These are phyloP conservation scores for Cladorrhinum sp. DNA, from an alignment of 2,329 filamentous ascomycete species.

Conservation along the genomic window DNA sequence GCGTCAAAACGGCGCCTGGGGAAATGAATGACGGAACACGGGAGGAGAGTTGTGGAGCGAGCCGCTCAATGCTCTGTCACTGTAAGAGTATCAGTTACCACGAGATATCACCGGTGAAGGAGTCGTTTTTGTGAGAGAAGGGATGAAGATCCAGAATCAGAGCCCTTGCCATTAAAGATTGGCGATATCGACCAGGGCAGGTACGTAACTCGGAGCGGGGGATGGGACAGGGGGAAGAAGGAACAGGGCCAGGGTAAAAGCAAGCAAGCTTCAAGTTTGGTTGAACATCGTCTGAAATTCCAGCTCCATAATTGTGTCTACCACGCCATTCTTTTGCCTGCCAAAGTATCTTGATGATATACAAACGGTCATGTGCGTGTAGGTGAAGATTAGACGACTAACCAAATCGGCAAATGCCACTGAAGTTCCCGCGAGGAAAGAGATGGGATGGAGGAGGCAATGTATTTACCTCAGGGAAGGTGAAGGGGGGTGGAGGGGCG, in stretches of 20 bases:
- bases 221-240: neutral
- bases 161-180: neutral
- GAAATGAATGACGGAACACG: constrained; percentile 14
- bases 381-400: neutral
- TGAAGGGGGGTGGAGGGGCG: neutral
- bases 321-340: neutral
- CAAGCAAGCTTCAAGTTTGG: neutral
- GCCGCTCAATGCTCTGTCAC: constrained; percentile 15
- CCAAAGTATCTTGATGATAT: neutral
- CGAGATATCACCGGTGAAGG: neutral
- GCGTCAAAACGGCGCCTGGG: constrained; percentile 18
- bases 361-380: neutral
- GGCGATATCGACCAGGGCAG: constrained; percentile 9
- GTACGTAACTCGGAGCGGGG: neutral
- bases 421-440: neutral
- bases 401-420: neutral
- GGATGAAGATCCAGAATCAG: neutral
- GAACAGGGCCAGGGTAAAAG: neutral
- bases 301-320: neutral
- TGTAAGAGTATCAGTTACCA: constrained; percentile 15
- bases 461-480: neutral
- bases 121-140: constrained; percentile 1
- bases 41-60: constrained; percentile 6
- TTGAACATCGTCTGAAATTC: neutral
- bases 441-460: neutral